Evolutionary conservation across 148 eudicot species (phyloP), one percentile per base, ranked within the genome.

Genomic region (Rhododendron williamsianum): DNA sequence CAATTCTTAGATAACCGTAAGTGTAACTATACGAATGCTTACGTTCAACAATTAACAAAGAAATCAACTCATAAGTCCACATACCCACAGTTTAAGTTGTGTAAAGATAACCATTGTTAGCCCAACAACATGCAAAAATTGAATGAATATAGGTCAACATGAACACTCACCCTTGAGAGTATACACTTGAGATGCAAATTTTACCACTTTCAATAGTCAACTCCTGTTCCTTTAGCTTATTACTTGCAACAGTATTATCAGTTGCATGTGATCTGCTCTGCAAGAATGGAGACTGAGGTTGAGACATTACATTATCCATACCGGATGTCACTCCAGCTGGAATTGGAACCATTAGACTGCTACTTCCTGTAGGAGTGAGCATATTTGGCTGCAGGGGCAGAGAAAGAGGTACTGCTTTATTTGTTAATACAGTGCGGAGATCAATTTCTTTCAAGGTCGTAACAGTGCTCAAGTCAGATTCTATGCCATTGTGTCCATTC

Each of bases 151-250:
- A 27, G 51, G 9, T 67, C 52, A 85, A 82, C 6, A 27, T 3
- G 36, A 85, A 85, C 36, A 83, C 96, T 93, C 71, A 97, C 99
- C 93, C 95, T 87, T 95, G 94, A 58, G 99, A 97, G 76, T 97
- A 97, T 74, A 88, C 85, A 88, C 90, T 97, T n/a, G 99, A 97
- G 84, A 97, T 92, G 91, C 88, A 95, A 58, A 97, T 95, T 49
- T 92, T 92, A 45, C 98, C 99, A 80, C 97, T 94, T 89, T 94
- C 98, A 86, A 92, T 88, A 49, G 92, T 87, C 80, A 91, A 67
- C 52, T 93, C 98, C 81, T 91, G 91, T 78, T 92, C 92, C 90
- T 92, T 91, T 85, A 89, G 67, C 88, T 92, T 92, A 78, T 89
- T 87, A 49, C 84, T 58, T 27, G 92, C 85, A 87, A 58, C 71